Evolutionary conservation across 148 eudicot species (phyloP).

Genomic region (Amaranthus hypochondriacus): DNA sequence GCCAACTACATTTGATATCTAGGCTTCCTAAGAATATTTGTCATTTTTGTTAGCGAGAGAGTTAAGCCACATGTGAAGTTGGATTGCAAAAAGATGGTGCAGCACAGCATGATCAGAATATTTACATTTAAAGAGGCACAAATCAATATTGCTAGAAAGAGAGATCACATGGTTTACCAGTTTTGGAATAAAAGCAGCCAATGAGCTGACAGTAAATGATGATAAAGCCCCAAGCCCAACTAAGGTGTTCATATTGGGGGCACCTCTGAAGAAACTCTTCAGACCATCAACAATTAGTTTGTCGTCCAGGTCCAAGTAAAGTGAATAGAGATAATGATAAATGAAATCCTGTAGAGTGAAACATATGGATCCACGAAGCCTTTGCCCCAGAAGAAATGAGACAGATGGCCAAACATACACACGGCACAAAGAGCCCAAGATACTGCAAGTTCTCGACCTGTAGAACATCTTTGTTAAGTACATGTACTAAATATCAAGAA

Average conservation of each 20-base stretch:
- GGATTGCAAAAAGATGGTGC: neutral
- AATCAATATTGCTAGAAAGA: neutral
- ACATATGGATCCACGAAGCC: slow-evolving; percentile 82
- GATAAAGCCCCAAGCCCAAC: slow-evolving; percentile 99
- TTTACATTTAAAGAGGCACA: neutral
- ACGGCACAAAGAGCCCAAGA: slow-evolving; percentile 98
- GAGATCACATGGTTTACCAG: slow-evolving; percentile 43
- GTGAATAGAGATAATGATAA: slow-evolving; percentile 76
- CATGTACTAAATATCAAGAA: neutral
- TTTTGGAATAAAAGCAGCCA: slow-evolving; percentile 84
- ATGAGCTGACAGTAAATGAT: slow-evolving; percentile 83
- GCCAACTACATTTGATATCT: neutral
- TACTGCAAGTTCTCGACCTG: slow-evolving; percentile 91
- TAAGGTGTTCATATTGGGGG: slow-evolving; percentile 97
- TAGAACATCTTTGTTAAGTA: slow-evolving; percentile 17
- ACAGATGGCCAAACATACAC: slow-evolving; percentile 84
- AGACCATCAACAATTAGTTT: slow-evolving; percentile 83
- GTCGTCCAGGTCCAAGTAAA: slow-evolving; percentile 90
- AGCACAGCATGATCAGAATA: neutral
- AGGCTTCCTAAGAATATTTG: neutral
- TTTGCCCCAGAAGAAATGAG: slow-evolving; percentile 82
- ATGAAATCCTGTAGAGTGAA: slow-evolving; percentile 94
- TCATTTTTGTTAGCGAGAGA: neutral
- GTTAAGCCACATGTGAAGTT: neutral
- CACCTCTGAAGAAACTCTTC: slow-evolving; percentile 79